Base-by-base conservation (phyloP, 108 stramenopile genomes). In the Cyclotella sp. region DNA sequence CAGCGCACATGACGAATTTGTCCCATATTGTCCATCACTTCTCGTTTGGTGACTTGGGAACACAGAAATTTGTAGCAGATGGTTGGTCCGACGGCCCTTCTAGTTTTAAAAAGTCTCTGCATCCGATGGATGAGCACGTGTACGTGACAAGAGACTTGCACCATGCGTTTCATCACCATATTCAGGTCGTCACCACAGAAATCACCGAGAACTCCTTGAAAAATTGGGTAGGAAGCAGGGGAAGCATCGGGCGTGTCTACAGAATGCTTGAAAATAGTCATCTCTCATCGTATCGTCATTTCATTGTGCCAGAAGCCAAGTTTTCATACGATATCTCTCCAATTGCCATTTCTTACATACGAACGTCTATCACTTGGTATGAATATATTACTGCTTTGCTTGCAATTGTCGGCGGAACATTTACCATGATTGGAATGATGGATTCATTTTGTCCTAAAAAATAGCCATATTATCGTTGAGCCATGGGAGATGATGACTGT, bases 351-450 rank as follows among this genome's bases (percentile, higher is more conserved):
- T 86, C 86, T 13, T 93, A 95, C 68, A 67, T 76, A n/a, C 49
- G 47, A 51, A 43, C 44, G 26, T 68, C 77, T 24, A 80, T 87
- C 21, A 75, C 47, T 29, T 96, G 97, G 97, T 99, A 98, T 70
- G 97, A 98, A 40, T 99, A 97, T 72, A 45, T 97, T 30, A 99
- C 97, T 3, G 93, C 89, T 46, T 40, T 99, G 34, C 86, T 96
- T 77, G 97, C 98, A 11, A 96, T 98, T 49, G 84, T 99, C 27
- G 98, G 98, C 39, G 98, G 98, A 0, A 93, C 93, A 10, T 99
- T 99, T 79, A 98, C 97, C 9, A 90, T 97, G 8, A 70, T 99
- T 6, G 97, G 98, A 18, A 79, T 99, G 74, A 52, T 99, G 24
- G 94, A 97, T 69, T 47, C 75, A 43, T 57, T 82, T 27, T 66